phyloP scores from a whole-genome alignment of 495 filamentous ascomycete genomes.

The Penicillium turbatum region DNA sequence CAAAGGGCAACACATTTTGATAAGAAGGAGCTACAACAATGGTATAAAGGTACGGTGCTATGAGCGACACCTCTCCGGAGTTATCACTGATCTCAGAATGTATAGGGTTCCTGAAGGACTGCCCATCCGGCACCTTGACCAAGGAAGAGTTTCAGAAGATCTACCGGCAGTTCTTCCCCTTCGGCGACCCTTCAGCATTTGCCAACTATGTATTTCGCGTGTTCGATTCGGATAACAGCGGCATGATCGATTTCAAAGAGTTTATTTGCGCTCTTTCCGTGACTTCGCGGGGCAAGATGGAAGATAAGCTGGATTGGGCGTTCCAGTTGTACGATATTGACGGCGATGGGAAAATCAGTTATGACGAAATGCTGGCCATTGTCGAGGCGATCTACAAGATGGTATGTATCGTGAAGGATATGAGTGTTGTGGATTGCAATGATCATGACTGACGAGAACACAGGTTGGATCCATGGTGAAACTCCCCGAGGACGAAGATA shows the following conservation, averaged over 20 bases:
- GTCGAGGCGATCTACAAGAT: conserved; percentile 99
- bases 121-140: conserved; percentile 90
- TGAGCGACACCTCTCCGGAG: not conserved
- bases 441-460: conserved; percentile 12
- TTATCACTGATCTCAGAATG: conserved; percentile 1
- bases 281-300: conserved; percentile 95
- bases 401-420: conserved; percentile 49
- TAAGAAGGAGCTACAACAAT: conserved; percentile 99
- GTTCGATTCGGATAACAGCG: conserved; percentile 94
- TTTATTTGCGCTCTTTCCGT: conserved; percentile 98
- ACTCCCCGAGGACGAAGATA: conserved; percentile 96
- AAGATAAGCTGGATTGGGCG: conserved; percentile 99
- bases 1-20: conserved; percentile 97
- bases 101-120: conserved; percentile 95
- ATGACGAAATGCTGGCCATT: conserved; percentile 97
- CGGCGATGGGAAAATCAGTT: conserved; percentile 96
- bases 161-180: conserved; percentile 98
- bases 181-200: conserved; percentile 93
- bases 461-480: conserved; percentile 99
- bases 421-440: too few relatives aligned
- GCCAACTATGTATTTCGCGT: conserved; percentile 99
- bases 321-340: conserved; percentile 99
- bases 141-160: conserved; percentile 99
- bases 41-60: conserved; percentile 85
- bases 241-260: conserved; percentile 98